Evolutionary conservation across 2,329 filamentous ascomycete genomes (phyloP).

Genomic region (Gnomoniopsis smithogilvyi): DNA sequence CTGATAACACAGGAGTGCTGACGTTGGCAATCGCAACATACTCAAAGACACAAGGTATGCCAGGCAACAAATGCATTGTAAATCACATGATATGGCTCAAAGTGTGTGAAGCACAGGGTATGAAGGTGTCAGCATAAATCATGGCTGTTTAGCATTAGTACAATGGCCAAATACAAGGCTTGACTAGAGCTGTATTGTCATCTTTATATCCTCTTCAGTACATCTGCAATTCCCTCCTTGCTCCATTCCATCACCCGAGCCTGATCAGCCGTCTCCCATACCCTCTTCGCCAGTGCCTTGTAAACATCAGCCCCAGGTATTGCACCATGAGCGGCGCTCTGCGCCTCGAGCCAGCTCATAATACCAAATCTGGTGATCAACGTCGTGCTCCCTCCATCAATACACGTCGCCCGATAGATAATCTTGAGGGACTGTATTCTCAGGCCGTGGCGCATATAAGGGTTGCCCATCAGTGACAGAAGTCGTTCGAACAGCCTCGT

Average conservation of each 20-base stretch:
- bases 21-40: too few relatives aligned
- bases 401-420: slow-evolving; percentile 63
- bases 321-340: slow-evolving; percentile 37
- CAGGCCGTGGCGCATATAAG: slow-evolving; percentile 57
- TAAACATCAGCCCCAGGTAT: slow-evolving; percentile 47
- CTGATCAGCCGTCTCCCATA: slow-evolving; percentile 65
- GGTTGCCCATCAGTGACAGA: slow-evolving; percentile 65
- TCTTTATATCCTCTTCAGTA: slow-evolving; percentile 6
- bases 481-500: slow-evolving; percentile 72
- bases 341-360: slow-evolving; percentile 70
- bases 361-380: slow-evolving; percentile 73
- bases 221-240: slow-evolving; percentile 37
- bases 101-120: too few relatives aligned
- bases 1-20: too few relatives aligned
- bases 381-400: slow-evolving; percentile 74
- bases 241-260: slow-evolving; percentile 68
- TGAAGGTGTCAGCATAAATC: neutral
- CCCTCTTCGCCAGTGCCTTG: slow-evolving; percentile 50
- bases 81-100: too few relatives aligned
- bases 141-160: neutral
- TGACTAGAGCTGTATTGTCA: neutral
- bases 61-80: too few relatives aligned
- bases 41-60: too few relatives aligned
- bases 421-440: slow-evolving; percentile 60
- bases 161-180: neutral